phyloP scores from a whole-genome alignment of 495 filamentous ascomycete genomes.

The Xylaria cubensis region DNA sequence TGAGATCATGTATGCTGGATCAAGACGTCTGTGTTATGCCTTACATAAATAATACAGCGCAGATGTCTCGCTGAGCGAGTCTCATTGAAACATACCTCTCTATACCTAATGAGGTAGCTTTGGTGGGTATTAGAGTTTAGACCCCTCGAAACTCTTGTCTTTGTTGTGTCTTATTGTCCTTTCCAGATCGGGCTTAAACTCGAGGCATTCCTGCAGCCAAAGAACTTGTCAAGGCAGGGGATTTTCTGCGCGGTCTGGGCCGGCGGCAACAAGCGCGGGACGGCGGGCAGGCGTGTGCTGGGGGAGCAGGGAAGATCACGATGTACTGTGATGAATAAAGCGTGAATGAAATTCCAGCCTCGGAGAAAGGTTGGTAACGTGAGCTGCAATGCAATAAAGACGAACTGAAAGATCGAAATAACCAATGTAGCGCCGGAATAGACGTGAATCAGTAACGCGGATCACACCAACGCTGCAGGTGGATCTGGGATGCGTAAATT shows the following conservation, averaged over 20 bases:
- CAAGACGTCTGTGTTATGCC: neutral
- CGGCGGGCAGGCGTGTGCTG: neutral
- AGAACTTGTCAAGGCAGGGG: conserved; percentile 15
- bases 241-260: conserved; percentile 19
- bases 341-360: conserved; percentile 5
- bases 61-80: conserved; percentile 22
- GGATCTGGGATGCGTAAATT: conserved; percentile 26
- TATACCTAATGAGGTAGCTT: conserved; percentile 7
- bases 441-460: conserved; percentile 27
- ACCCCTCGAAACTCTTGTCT: conserved; percentile 24
- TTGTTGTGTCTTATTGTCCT: conserved; percentile 21
- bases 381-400: conserved; percentile 10
- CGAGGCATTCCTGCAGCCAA: conserved; percentile 25
- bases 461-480: conserved; percentile 27
- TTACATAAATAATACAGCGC: neutral
- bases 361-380: conserved; percentile 1
- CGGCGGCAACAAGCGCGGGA: conserved; percentile 27
- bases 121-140: conserved; percentile 6
- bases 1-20: conserved; percentile 15
- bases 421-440: conserved; percentile 13
- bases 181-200: conserved; percentile 27
- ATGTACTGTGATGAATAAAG: conserved; percentile 19
- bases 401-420: conserved; percentile 19
- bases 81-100: conserved; percentile 16
- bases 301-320: conserved; percentile 8